Evolutionary conservation across 169 alveolate species (phyloP).

Genomic region (Blepharisma undulans): DNA sequence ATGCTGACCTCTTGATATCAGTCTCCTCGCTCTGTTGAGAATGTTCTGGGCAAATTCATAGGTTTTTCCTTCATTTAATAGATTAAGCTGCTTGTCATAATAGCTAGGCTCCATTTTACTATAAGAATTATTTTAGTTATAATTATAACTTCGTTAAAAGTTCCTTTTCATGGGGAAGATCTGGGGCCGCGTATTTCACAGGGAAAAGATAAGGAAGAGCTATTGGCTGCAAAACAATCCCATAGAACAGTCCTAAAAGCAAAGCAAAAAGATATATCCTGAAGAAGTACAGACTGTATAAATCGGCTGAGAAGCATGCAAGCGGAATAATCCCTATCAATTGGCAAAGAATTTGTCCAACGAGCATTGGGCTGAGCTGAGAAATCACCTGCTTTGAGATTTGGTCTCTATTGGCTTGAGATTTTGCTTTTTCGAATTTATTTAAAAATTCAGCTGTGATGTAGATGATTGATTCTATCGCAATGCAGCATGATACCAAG

Average conservation of each 20-base stretch:
- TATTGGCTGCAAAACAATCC: not conserved
- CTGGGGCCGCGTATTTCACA: not conserved
- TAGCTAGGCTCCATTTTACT: not conserved
- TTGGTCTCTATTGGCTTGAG: not conserved
- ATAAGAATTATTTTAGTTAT: not conserved
- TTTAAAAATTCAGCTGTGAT: not conserved
- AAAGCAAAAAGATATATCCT: not conserved
- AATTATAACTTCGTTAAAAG: not conserved
- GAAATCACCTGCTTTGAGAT: not conserved
- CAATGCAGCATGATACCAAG: not conserved
- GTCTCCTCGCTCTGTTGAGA: not conserved
- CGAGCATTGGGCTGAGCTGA: not conserved
- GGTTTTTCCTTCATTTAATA: constrained; percentile 17
- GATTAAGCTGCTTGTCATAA: not conserved
- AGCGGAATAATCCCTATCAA: not conserved
- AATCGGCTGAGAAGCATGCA: not conserved
- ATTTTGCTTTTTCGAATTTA: not conserved
- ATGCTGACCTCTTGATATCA: not conserved
- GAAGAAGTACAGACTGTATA: not conserved
- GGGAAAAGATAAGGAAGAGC: not conserved
- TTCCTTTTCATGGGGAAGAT: not conserved
- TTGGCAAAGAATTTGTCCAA: not conserved
- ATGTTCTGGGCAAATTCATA: constrained; percentile 27
- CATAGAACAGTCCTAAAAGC: not conserved
- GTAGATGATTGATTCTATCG: not conserved